These are phyloP conservation scores for Suhomyces pyralidae DNA, from an alignment of 805 yeast genomes.

Conservation along the genomic window DNA sequence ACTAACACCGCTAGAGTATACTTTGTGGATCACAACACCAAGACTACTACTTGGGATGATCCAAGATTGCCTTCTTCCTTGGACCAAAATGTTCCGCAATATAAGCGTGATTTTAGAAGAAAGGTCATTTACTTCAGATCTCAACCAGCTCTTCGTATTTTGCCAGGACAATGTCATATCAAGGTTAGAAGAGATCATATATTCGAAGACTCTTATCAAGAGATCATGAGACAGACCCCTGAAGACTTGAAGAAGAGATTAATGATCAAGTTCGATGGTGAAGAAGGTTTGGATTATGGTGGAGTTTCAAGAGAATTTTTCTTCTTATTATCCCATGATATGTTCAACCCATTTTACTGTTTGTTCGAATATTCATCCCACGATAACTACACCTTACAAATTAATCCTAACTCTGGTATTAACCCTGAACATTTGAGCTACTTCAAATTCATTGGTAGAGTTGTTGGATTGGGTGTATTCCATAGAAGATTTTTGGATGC, in stretches of 20 bases:
- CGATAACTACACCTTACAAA: conserved; percentile 96
- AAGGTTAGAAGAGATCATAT: conserved; percentile 96
- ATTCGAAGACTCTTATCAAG: conserved; percentile 97
- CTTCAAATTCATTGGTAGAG: conserved; percentile 97
- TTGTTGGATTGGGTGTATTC: conserved; percentile 96
- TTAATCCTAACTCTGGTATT: conserved; percentile 94
- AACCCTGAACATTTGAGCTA: conserved; percentile 98
- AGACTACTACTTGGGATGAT: conserved; percentile 99
- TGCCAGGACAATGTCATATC: conserved; percentile 98
- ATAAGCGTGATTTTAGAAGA: conserved; percentile 97
- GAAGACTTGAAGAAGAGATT: conserved; percentile 96
- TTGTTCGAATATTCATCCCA: conserved; percentile 96
- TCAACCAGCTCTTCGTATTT: conserved; percentile 93
- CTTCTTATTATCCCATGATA: conserved; percentile 93
- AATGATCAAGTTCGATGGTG: conserved; percentile 98
- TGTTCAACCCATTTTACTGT: conserved; percentile 98
- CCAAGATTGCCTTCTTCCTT: conserved; percentile 96
- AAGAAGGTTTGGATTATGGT: conserved; percentile 99
- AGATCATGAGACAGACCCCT: conserved; percentile 97
- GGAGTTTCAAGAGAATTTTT: conserved; percentile 98
- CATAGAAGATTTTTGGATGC: conserved; percentile 97
- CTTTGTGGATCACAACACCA: conserved; percentile 98
- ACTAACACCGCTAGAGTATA: conserved; percentile 98
- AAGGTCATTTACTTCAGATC: conserved; percentile 96
- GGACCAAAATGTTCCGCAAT: conserved; percentile 98